Evolutionary conservation across 129 eudicot genomes (phyloP).

Genomic region (Sambucus nigra): DNA sequence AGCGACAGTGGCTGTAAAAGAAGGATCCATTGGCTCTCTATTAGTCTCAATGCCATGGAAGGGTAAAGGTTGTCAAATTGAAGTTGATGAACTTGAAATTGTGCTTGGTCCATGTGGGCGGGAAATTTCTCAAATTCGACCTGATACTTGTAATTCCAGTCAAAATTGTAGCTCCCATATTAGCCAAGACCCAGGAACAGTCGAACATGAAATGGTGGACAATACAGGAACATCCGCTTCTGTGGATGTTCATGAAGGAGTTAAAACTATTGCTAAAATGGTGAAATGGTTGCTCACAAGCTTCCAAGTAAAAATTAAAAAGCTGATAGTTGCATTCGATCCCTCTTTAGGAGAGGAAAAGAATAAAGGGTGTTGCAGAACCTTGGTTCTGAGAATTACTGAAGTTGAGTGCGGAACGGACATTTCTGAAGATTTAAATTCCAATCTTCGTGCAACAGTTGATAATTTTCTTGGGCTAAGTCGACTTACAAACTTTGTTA

Average conservation of each 20-base stretch:
- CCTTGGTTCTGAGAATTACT: constrained; percentile 62
- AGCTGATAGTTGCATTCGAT: constrained; percentile 66
- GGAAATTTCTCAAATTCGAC: constrained; percentile 11
- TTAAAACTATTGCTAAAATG: constrained; percentile 83
- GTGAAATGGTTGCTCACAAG: constrained; percentile 85
- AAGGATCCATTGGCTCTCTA: constrained; percentile 73
- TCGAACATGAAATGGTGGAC: constrained; percentile 28
- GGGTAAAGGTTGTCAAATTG: constrained; percentile 61
- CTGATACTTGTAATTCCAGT: constrained; percentile 28
- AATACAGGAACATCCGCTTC: constrained; percentile 17
- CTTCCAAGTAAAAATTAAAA: constrained; percentile 61
- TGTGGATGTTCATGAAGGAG: constrained; percentile 92
- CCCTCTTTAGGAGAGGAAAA: constrained; percentile 28
- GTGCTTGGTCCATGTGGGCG: constrained; percentile 48
- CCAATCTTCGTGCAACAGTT: constrained; percentile 19
- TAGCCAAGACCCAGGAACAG: constrained; percentile 22
- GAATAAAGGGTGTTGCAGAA: constrained; percentile 31
- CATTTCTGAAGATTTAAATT: constrained; percentile 48
- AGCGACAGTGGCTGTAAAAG: constrained; percentile 52
- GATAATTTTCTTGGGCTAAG: constrained; percentile 61
- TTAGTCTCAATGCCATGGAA: constrained; percentile 72
- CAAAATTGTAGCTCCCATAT: constrained; percentile 16
- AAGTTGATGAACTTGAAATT: constrained; percentile 81
- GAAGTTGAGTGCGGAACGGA: constrained; percentile 76
- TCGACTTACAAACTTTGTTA: constrained; percentile 55